These are phyloP conservation scores for Boletus subparvulus DNA, from an alignment of 768 basidiomycete genomes.

Conservation along the genomic window DNA sequence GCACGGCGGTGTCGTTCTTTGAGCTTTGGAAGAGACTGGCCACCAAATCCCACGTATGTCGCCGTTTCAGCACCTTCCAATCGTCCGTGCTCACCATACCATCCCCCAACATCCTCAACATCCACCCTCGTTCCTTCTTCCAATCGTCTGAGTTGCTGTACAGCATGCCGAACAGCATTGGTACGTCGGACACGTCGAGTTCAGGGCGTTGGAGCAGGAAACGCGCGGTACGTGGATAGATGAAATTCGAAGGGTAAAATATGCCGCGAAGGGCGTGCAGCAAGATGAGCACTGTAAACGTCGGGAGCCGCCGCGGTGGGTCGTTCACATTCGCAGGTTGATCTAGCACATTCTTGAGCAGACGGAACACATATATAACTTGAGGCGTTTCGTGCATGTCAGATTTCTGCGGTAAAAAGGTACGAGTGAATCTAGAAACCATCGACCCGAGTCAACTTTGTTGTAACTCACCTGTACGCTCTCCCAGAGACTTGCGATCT, in stretches of 20 bases:
- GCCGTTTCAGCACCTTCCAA: conserved; percentile 75
- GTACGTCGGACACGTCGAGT: conserved; percentile 80
- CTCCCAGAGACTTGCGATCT: conserved; percentile 61
- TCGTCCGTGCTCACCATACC: conserved; percentile 74
- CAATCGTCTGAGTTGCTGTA: conserved; percentile 78
- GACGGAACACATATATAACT: conserved; percentile 65
- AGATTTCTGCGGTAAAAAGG: conserved; percentile 39
- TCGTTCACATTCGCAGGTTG: conserved; percentile 45
- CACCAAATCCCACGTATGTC: conserved; percentile 87
- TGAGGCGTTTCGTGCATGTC: conserved; percentile 80
- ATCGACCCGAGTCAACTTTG: not conserved
- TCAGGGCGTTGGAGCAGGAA: conserved; percentile 89
- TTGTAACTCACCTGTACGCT: conserved; percentile 55
- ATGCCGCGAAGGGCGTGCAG: conserved; percentile 78
- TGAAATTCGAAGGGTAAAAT: conserved; percentile 85
- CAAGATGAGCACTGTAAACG: conserved; percentile 78
- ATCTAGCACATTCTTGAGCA: conserved; percentile 20
- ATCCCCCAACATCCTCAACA: conserved; percentile 77
- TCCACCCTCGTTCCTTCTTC: conserved; percentile 90
- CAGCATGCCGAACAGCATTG: conserved; percentile 86
- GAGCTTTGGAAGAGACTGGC: conserved; percentile 79
- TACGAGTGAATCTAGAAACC: not conserved
- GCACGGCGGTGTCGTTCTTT: conserved; percentile 48
- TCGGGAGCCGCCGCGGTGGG: conserved; percentile 59
- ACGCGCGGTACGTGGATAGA: conserved; percentile 81